Base-by-base conservation (phyloP, 495 filamentous ascomycete species). In the Thermothielavioides terrestris region DNA sequence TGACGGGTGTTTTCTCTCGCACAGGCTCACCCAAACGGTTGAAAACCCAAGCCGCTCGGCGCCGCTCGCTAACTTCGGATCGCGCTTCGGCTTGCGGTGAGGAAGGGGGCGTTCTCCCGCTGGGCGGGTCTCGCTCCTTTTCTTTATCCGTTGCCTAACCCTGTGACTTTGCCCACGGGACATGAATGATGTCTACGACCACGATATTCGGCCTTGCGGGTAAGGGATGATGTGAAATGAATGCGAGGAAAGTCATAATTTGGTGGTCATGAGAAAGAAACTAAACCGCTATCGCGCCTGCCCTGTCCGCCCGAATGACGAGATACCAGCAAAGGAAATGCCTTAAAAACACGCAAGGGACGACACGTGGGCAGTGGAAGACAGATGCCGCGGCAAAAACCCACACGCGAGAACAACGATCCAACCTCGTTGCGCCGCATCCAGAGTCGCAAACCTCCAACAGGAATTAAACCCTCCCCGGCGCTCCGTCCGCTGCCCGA, bases 41-140 rank as follows among this genome's bases (percentile, higher is more conserved):
- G 76, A 81, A 58, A 80, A 70, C 41, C 74, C 82, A 0, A 67
- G 67, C 18, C 67, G 77, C 15, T 75, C 67, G 14, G 69, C 84
- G 55, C 82, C 82, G 46, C 79, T 88, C 56, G 70, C 78, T 41
- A 82, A 82, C 41, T 78, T 88, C 54, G 66, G 70, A 14, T 84
- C 82, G 23, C 77, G 84, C 49, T 88, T 89, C 60, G 83, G 84
- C 42, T 83, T 84, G 61, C 79, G 77, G 48, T 78, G 67, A 66
- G 60, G 9, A 12, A 18, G 12, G n/a, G n/a, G n/a, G n/a, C n/a
- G n/a, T n/a, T n/a, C n/a, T n/a, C n/a, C n/a, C n/a, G n/a, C n/a
- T n/a, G n/a, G n/a, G n/a, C n/a, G n/a, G n/a, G n/a, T 27, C 30
- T n/a, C 35, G 3, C 6, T 25, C n/a, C 20, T 12, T 15, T 38